These are phyloP conservation scores for Prunus mongolica DNA, from an alignment of 306 rosid genomes.

Conservation along the genomic window DNA sequence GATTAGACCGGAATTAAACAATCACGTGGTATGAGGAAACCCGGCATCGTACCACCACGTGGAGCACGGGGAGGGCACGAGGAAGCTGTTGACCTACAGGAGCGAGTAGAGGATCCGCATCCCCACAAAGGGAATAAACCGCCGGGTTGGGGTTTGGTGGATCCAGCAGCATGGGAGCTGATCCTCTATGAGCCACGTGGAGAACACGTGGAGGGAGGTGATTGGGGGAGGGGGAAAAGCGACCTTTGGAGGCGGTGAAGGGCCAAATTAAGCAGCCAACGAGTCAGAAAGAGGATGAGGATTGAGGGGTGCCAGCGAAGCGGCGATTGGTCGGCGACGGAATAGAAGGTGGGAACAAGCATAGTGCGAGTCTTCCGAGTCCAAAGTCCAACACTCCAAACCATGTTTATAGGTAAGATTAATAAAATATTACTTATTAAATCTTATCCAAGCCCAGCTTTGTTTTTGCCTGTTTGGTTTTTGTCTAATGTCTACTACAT, in stretches of 20 bases:
- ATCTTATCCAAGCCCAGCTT: constrained; percentile 11
- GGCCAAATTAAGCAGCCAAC: constrained; percentile 16
- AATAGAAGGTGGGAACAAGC: background rate
- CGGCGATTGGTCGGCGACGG: constrained; percentile 28
- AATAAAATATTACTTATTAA: background rate
- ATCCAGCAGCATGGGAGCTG: background rate
- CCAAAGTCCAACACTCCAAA: background rate
- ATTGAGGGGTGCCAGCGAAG: constrained; percentile 32
- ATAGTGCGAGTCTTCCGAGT: background rate
- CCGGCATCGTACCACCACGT: constrained; percentile 21
- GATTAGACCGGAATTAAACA: background rate
- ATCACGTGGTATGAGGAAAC: constrained; percentile 37
- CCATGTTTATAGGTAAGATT: background rate
- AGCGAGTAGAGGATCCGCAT: constrained; percentile 15
- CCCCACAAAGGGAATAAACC: constrained; percentile 17
- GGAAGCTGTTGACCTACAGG: background rate
- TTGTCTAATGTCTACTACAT: background rate
- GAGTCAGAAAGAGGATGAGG: background rate
- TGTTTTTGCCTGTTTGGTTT: background rate
- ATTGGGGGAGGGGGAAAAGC: constrained; percentile 21
- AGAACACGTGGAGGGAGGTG: constrained; percentile 8
- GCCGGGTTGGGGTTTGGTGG: background rate
- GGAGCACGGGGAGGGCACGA: background rate
- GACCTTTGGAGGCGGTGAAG: constrained; percentile 49
- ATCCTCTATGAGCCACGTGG: constrained; percentile 12